Base-by-base conservation (phyloP, 768 basidiomycete species). In the Cystobasidiopsis lactophilus region DNA sequence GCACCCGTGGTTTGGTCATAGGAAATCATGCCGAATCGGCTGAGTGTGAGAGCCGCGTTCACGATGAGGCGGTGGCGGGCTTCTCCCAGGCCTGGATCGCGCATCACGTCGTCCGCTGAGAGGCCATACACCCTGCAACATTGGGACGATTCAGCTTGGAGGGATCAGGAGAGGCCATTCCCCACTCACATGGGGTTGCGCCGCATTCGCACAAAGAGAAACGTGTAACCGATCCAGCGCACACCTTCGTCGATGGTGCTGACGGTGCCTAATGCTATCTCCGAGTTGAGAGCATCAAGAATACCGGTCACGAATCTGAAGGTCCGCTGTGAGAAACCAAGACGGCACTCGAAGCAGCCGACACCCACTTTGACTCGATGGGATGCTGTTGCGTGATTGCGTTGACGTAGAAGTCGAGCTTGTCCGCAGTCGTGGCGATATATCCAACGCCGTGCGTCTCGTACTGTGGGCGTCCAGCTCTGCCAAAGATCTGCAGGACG, bases 181-280 rank as follows among this genome's bases (percentile, higher is more conserved):
- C n/a, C n/a, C n/a, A 16, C 33, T 35, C 24, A 47, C 60, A 77
- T 77, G 2, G 91, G 89, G 61, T 88, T 91, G 64, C 81, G 83
- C 44, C 76, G 73, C 88, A 96, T 91, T 50, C 91, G 75, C 10
- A 95, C 88, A 63, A 83, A 86, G 29, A 96, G 75, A 65, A 96
- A 98, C 1, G 93, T 95, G 65, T 93, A 98, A 16, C 89, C 85
- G 39, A 98, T 69, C 93, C 93, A 98, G 57, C 78, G 78, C 14
- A 91, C 77, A 5, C 78, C 93, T 63, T 98, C 93, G 52, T 72
- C 69, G 35, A 79, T 74, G 59, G 76, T 89, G 1, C 85, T 74
- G 24, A 98, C 91, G 1, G 93, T 96, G 2, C 93, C 91, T 0
- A 98, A 74, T 9, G 88, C 73, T 50, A 98, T 81, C 64, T 98